Evolutionary conservation across 2,329 filamentous ascomycete genomes (phyloP).

Genomic region (Alternaria arborescens): DNA sequence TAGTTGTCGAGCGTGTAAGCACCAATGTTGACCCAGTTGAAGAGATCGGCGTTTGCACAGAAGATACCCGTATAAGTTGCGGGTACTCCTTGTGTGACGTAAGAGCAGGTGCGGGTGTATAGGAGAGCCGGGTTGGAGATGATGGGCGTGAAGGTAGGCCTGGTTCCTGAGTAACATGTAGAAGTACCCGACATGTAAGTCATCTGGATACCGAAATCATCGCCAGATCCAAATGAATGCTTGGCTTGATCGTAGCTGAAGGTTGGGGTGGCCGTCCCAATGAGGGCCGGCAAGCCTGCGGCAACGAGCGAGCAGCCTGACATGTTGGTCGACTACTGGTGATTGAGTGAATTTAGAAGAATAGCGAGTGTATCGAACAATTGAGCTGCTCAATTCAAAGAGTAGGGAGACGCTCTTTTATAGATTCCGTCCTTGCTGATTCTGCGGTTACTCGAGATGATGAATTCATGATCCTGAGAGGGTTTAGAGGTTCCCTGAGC

Average conservation of each 20-base stretch:
- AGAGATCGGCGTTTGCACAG: constrained; percentile 9
- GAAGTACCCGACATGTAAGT: constrained; percentile 21
- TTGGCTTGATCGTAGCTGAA: constrained; percentile 17
- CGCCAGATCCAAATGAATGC: constrained; percentile 1
- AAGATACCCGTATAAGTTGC: constrained; percentile 10
- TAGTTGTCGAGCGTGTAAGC: constrained; percentile 16
- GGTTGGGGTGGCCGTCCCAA: constrained; percentile 16
- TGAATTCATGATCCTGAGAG: background rate
- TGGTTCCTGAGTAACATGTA: constrained; percentile 17
- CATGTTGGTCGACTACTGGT: constrained; percentile 7
- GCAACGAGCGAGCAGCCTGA: constrained; percentile 25
- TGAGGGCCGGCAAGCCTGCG: constrained; percentile 10
- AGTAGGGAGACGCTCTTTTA: constrained; percentile 1
- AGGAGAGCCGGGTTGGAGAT: constrained; percentile 13
- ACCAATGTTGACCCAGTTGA: constrained; percentile 10
- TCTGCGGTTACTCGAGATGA: background rate
- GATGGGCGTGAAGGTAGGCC: constrained; percentile 20
- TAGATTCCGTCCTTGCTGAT: background rate
- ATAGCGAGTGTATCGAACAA: background rate
- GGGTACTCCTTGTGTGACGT: background rate
- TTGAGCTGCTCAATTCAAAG: background rate
- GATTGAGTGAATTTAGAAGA: background rate
- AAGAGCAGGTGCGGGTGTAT: constrained; percentile 17
- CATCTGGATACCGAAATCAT: constrained; percentile 21
- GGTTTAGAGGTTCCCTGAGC: background rate